Conservation (phyloP, 495 filamentous ascomycete genomes). For the Cenococcum geophilum region DNA sequence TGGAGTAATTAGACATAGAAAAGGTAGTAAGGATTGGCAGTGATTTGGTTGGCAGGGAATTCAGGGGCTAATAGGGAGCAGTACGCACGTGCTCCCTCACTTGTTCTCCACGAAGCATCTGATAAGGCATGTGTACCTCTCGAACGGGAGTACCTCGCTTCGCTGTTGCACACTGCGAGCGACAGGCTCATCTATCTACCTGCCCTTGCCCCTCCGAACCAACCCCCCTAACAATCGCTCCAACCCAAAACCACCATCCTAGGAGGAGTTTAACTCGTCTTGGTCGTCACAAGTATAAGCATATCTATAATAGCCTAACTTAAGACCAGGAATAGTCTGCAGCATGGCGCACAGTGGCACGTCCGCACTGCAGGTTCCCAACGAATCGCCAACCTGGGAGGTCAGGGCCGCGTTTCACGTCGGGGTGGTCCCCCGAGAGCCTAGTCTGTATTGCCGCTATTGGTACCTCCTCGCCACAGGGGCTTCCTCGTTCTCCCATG, state of each 20-base stretch:
- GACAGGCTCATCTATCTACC: no score
- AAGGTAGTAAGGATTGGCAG: no score
- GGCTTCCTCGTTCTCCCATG: slow-evolving; percentile 22
- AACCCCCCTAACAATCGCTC: background rate
- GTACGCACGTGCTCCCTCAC: no score
- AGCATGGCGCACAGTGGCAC: slow-evolving; percentile 21
- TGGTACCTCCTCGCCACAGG: slow-evolving; percentile 27
- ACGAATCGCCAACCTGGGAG: slow-evolving; percentile 32
- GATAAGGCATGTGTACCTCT: slow-evolving; percentile 4
- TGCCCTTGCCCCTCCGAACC: background rate
- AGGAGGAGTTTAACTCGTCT: slow-evolving; percentile 4
- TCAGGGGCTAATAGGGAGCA: no score
- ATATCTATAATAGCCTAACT: slow-evolving; percentile 22
- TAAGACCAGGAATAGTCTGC: slow-evolving; percentile 25
- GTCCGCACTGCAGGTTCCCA: slow-evolving; percentile 27
- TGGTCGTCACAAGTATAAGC: slow-evolving; percentile 24
- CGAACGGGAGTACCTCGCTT: slow-evolving; percentile 3
- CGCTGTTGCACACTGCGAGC: background rate
- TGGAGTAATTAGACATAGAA: no score
- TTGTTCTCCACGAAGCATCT: no score
- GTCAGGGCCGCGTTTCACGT: slow-evolving; percentile 31
- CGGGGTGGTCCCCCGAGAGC: slow-evolving; percentile 27
- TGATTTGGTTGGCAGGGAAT: no score
- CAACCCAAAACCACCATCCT: background rate
- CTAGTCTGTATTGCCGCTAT: slow-evolving; percentile 27